Evolutionary conservation across 2,329 filamentous ascomycete species (phyloP).

Genomic region (Blastomyces parvus): DNA sequence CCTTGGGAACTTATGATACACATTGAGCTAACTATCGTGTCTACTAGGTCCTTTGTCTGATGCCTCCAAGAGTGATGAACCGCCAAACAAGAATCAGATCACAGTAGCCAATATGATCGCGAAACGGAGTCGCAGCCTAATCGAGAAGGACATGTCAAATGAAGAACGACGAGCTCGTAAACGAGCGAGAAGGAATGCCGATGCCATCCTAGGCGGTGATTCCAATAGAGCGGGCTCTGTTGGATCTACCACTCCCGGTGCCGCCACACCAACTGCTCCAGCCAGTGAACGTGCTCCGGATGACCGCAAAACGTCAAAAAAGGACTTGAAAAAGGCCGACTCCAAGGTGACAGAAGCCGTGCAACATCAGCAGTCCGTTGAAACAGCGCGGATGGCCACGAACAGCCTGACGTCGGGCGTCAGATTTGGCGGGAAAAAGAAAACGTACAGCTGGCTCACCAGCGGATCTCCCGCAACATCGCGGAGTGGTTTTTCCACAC

Average conservation of each 20-base stretch:
- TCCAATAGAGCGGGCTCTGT: slow-evolving; percentile 46
- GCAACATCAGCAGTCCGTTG: slow-evolving; percentile 72
- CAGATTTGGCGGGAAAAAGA: slow-evolving; percentile 37
- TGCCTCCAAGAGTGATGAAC: slow-evolving; percentile 26
- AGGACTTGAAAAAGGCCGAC: slow-evolving; percentile 72
- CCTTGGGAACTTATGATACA: slow-evolving; percentile 17
- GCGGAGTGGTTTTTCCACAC: slow-evolving; percentile 32
- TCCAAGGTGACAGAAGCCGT: slow-evolving; percentile 65
- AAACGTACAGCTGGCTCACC: slow-evolving; percentile 41
- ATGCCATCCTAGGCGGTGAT: slow-evolving; percentile 42
- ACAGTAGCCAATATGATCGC: slow-evolving; percentile 38
- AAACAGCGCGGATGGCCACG: slow-evolving; percentile 68
- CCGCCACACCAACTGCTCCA: slow-evolving; percentile 36
- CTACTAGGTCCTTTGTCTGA: slow-evolving; percentile 28
- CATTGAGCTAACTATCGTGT: slow-evolving; percentile 18
- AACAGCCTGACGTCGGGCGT: slow-evolving; percentile 49
- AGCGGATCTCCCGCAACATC: slow-evolving; percentile 21
- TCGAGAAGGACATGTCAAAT: slow-evolving; percentile 56
- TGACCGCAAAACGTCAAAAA: slow-evolving; percentile 68
- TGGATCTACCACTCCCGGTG: slow-evolving; percentile 52
- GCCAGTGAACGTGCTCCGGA: slow-evolving; percentile 47
- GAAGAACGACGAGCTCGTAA: slow-evolving; percentile 64
- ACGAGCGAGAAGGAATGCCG: slow-evolving; percentile 52
- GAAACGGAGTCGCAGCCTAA: slow-evolving; percentile 50
- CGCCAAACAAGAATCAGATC: slow-evolving; percentile 4